A percentile compares a stretch with the other conserved stretches of the same genome.
These are phyloP conservation scores for Trichoderma arundinaceum DNA, from an alignment of 2,329 filamentous ascomycete genomes.

Conservation along the genomic window DNA sequence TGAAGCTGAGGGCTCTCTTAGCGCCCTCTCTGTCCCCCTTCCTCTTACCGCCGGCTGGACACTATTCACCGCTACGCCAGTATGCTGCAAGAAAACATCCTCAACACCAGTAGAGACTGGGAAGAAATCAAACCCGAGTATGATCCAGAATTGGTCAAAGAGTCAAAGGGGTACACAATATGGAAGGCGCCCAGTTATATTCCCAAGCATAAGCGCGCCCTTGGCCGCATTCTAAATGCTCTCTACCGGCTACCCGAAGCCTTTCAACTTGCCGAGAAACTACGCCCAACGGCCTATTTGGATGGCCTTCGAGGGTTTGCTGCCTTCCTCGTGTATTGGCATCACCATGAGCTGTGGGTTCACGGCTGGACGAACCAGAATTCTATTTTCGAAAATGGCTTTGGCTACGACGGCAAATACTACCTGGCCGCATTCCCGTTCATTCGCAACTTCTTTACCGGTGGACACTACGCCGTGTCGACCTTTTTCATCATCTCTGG, in stretches of 20 bases:
- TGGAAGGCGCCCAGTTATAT: slow-evolving; percentile 40
- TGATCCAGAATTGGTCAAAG: slow-evolving; percentile 34
- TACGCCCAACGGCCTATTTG: slow-evolving; percentile 60
- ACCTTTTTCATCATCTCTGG: slow-evolving; percentile 64
- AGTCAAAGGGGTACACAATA: slow-evolving; percentile 35
- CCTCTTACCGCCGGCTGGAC: background rate
- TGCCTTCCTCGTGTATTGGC: slow-evolving; percentile 68
- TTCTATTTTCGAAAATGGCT: slow-evolving; percentile 58
- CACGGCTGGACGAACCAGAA: slow-evolving; percentile 51
- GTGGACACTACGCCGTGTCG: slow-evolving; percentile 65
- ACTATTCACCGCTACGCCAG: slow-evolving; percentile 24
- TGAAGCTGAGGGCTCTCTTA: background rate
- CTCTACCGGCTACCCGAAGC: slow-evolving; percentile 11
- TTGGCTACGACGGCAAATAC: slow-evolving; percentile 55
- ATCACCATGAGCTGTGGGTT: slow-evolving; percentile 65
- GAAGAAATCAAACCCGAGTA: slow-evolving; percentile 40
- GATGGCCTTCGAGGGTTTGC: slow-evolving; percentile 72
- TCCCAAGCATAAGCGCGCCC: slow-evolving; percentile 7
- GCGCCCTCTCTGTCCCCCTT: background rate
- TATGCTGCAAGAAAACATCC: slow-evolving; percentile 45
- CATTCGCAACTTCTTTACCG: slow-evolving; percentile 64
- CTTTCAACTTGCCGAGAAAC: slow-evolving; percentile 35
- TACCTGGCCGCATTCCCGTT: slow-evolving; percentile 60
- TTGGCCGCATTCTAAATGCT: slow-evolving; percentile 19
- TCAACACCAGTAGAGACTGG: slow-evolving; percentile 44